phyloP scores from a whole-genome alignment of 768 basidiomycete genomes.

The Coprinopsis sp. region DNA sequence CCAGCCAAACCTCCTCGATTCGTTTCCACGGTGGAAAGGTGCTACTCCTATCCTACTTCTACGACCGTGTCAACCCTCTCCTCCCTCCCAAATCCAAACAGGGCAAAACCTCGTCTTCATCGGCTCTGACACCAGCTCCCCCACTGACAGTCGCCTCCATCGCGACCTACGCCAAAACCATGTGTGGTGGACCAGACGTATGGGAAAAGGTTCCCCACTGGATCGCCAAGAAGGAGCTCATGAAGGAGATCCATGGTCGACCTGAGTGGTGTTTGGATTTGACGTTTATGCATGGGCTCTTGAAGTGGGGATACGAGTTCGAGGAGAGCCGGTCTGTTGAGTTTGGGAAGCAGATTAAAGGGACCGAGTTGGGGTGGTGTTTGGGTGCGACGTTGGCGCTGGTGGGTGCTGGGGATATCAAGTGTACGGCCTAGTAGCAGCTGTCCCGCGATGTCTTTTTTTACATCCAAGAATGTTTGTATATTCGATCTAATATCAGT shows the following conservation, averaged over 20 bases:
- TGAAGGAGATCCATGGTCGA: constrained; percentile 68
- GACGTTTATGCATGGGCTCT: constrained; percentile 88
- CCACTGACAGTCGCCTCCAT: constrained; percentile 53
- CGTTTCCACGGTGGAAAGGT: constrained; percentile 83
- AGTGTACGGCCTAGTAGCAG: constrained; percentile 44
- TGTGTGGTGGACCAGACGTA: constrained; percentile 63
- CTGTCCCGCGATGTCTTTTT: neutral
- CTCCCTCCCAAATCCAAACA: constrained; percentile 32
- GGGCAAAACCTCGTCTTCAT: constrained; percentile 1
- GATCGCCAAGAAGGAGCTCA: constrained; percentile 28
- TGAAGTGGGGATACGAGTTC: constrained; percentile 91
- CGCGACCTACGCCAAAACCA: constrained; percentile 56
- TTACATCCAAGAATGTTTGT: too few species aligned
- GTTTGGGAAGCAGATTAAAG: constrained; percentile 83
- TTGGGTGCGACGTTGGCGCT: constrained; percentile 80
- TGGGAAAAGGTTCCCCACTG: constrained; percentile 48
- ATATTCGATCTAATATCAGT: too few species aligned
- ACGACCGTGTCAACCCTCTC: constrained; percentile 86
- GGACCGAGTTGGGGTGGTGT: constrained; percentile 93
- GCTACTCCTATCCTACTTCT: constrained; percentile 96
- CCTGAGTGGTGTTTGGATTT: constrained; percentile 96
- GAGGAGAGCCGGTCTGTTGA: constrained; percentile 57
- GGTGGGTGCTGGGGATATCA: constrained; percentile 55
- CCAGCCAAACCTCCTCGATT: constrained; percentile 86
- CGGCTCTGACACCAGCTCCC: constrained; percentile 8